A percentile compares a stretch with the other conserved stretches of the same genome.
phyloP scores from a whole-genome alignment of 768 basidiomycete genomes.

The Boletellus ananas region DNA sequence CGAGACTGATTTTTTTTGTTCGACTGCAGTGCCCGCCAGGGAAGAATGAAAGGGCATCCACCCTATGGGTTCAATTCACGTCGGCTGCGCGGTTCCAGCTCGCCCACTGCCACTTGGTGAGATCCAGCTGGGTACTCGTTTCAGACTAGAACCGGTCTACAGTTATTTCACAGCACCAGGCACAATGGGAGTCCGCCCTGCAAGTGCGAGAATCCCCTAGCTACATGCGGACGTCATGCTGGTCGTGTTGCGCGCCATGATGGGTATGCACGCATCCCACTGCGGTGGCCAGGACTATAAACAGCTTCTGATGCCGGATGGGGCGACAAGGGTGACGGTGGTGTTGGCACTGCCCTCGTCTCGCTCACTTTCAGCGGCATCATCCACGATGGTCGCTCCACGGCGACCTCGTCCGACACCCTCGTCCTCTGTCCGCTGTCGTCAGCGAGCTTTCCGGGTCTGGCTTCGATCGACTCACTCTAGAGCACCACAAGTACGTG shows the following conservation, averaged over 20 bases:
- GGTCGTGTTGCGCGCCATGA: not conserved
- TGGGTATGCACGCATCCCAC: not conserved
- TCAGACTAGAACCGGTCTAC: no score
- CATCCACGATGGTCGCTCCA: no score
- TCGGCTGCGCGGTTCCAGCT: slow-evolving; percentile 11
- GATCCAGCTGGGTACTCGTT: not conserved
- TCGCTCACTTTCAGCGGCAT: no score
- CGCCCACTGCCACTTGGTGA: slow-evolving; percentile 8
- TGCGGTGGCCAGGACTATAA: not conserved
- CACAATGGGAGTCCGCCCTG: not conserved
- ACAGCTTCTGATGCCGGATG: not conserved
- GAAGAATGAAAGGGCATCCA: no score
- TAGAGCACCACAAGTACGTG: slow-evolving; percentile 73
- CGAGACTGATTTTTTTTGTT: slow-evolving; percentile 8
- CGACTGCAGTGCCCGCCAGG: no score
- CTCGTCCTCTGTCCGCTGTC: slow-evolving; percentile 4
- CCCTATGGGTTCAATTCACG: not conserved
- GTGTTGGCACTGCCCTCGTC: not conserved
- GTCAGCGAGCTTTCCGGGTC: slow-evolving; percentile 3
- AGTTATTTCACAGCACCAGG: no score
- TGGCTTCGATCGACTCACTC: slow-evolving; percentile 38
- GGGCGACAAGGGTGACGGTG: slow-evolving; percentile 7
- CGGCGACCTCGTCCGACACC: not conserved
- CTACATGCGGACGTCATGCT: slow-evolving; percentile 10
- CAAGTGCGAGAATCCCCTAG: not conserved